These are phyloP conservation scores for Penicillium aurantiogriseum DNA, from an alignment of 2,329 filamentous ascomycete species.

Conservation along the genomic window DNA sequence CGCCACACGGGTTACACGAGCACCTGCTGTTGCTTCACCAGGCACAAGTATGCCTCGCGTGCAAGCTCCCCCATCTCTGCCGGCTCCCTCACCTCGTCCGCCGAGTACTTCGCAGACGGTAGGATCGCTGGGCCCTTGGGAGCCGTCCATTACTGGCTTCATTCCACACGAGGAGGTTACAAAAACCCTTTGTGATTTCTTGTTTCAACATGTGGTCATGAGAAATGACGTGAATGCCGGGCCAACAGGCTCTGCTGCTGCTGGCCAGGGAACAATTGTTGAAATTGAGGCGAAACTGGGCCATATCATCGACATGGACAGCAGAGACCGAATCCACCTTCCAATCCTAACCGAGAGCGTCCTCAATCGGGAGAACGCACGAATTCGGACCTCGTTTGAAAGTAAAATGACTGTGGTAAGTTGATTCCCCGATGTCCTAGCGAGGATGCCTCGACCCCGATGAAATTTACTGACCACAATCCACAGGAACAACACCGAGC, in stretches of 20 bases:
- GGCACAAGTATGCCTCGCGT: slow-evolving; percentile 32
- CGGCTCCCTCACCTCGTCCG: slow-evolving; percentile 8
- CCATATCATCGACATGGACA: slow-evolving; percentile 71
- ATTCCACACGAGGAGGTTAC: slow-evolving; percentile 72
- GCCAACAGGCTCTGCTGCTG: slow-evolving; percentile 56
- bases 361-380: slow-evolving; percentile 56
- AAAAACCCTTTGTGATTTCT: slow-evolving; percentile 75
- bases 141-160: slow-evolving; percentile 64
- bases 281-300: slow-evolving; percentile 96
- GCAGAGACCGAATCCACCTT: slow-evolving; percentile 65
- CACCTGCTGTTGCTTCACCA: slow-evolving; percentile 19
- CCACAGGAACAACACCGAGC: slow-evolving; percentile 71
- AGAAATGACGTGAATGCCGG: slow-evolving; percentile 61
- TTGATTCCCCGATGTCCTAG: slow-evolving; percentile 8
- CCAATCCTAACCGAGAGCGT: slow-evolving; percentile 70
- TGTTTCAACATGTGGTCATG: slow-evolving; percentile 69
- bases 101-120: slow-evolving; percentile 6
- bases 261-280: slow-evolving; percentile 67
- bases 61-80: slow-evolving; percentile 13
- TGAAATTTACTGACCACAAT: slow-evolving; percentile 18
- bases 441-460: background rate
- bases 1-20: slow-evolving; percentile 15
- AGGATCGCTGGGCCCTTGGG: slow-evolving; percentile 44
- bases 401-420: slow-evolving; percentile 88
- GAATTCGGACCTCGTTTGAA: slow-evolving; percentile 64